Evolutionary conservation across 2,329 filamentous ascomycete genomes (phyloP).

Genomic region (Phoma herbarum): DNA sequence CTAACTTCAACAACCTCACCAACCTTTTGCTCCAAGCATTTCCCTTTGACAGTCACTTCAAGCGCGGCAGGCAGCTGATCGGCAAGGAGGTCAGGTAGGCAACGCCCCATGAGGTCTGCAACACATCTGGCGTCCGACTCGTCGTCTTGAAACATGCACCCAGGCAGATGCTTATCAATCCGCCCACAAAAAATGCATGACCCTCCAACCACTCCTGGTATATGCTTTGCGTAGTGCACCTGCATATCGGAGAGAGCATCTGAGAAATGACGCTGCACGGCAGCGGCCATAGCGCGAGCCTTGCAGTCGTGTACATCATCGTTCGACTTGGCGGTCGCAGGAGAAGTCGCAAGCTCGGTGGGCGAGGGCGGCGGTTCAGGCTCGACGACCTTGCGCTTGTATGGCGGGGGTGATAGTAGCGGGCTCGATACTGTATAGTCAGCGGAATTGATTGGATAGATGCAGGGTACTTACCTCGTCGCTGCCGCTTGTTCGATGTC

Average conservation of each 20-base stretch:
- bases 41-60: background rate
- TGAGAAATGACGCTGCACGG: background rate
- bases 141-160: background rate
- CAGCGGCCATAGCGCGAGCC: background rate
- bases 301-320: background rate
- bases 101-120: background rate
- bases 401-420: background rate
- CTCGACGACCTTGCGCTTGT: background rate
- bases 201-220: background rate
- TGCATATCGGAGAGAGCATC: background rate
- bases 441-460: background rate
- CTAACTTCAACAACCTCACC: no score
- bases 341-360: slow-evolving; percentile 3
- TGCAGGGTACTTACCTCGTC: background rate
- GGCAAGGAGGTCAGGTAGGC: background rate
- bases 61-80: background rate
- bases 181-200: background rate
- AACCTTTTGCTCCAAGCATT: background rate
- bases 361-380: background rate
- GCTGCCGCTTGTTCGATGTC: background rate
- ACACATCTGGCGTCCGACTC: background rate
- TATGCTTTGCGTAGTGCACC: background rate
- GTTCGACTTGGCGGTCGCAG: background rate
- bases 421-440: background rate
- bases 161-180: background rate